Evolutionary conservation across 2,329 filamentous ascomycete genomes (phyloP).

Genomic region (Trichoderma breve): DNA sequence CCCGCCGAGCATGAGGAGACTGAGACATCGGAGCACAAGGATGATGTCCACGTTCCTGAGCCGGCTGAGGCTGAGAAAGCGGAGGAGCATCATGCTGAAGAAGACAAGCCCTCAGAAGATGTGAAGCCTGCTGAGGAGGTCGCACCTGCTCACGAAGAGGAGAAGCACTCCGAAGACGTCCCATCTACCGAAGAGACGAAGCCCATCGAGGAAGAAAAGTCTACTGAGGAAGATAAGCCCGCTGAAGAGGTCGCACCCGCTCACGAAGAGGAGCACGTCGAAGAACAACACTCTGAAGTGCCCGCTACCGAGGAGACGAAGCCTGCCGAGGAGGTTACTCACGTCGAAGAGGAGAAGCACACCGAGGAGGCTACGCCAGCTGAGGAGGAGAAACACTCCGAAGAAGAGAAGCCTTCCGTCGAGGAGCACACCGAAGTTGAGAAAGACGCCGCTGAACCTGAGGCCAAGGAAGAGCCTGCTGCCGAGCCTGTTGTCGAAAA

Average conservation of each 20-base stretch:
- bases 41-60: not conserved
- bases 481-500: conserved; percentile 8
- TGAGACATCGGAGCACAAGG: not conserved
- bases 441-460: conserved; percentile 3
- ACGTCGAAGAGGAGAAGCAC: not conserved
- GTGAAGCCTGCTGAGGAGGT: not conserved
- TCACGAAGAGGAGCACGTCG: not conserved
- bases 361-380: not conserved
- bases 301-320: not conserved
- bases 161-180: not conserved
- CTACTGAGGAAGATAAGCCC: not conserved
- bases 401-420: not conserved
- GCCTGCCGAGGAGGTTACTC: not conserved
- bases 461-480: conserved; percentile 13
- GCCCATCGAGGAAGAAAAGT: not conserved
- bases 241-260: not conserved
- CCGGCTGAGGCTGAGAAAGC: conserved; percentile 1
- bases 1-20: not conserved
- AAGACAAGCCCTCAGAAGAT: not conserved
- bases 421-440: not conserved
- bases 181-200: not conserved
- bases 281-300: not conserved
- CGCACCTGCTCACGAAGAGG: not conserved
- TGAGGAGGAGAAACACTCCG: not conserved
- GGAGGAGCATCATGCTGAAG: not conserved